These are phyloP conservation scores for Heritiera fomes DNA, from an alignment of 345 rosid genomes.

Conservation along the genomic window DNA sequence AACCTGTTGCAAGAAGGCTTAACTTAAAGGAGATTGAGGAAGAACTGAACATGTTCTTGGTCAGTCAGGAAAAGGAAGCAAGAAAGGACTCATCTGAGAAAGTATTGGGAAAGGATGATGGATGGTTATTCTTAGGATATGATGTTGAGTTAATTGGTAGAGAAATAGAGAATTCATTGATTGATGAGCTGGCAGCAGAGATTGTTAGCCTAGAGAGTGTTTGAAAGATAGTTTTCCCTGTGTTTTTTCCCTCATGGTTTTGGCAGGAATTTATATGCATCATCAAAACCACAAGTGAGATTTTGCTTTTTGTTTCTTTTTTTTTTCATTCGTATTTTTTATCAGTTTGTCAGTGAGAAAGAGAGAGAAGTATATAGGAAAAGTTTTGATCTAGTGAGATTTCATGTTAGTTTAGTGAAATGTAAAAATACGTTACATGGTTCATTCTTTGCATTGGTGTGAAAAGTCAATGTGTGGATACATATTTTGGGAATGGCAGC, in stretches of 20 bases:
- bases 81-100: slow-evolving; percentile 35
- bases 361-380: slow-evolving; percentile 15
- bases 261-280: slow-evolving; percentile 14
- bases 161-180: slow-evolving; percentile 66
- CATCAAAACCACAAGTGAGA: slow-evolving; percentile 21
- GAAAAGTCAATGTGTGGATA: slow-evolving; percentile 12
- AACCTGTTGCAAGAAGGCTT: slow-evolving; percentile 54
- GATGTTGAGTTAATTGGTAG: slow-evolving; percentile 54
- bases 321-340: not conserved
- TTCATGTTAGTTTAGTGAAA: slow-evolving; percentile 9
- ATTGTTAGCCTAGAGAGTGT: slow-evolving; percentile 43
- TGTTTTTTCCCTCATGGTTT: slow-evolving; percentile 11
- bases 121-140: slow-evolving; percentile 58
- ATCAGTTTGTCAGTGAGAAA: not conserved
- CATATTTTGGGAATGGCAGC: not conserved
- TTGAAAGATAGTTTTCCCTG: slow-evolving; percentile 15
- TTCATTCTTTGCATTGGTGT: slow-evolving; percentile 22
- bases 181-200: slow-evolving; percentile 69
- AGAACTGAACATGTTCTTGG: slow-evolving; percentile 51
- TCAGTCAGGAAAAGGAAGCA: slow-evolving; percentile 45
- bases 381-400: slow-evolving; percentile 27
- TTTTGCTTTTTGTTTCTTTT: not conserved
- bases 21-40: slow-evolving; percentile 44
- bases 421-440: not conserved
- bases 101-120: slow-evolving; percentile 48